phyloP scores from a whole-genome alignment of 768 basidiomycete species.

The Fistulinella prunicolor region DNA sequence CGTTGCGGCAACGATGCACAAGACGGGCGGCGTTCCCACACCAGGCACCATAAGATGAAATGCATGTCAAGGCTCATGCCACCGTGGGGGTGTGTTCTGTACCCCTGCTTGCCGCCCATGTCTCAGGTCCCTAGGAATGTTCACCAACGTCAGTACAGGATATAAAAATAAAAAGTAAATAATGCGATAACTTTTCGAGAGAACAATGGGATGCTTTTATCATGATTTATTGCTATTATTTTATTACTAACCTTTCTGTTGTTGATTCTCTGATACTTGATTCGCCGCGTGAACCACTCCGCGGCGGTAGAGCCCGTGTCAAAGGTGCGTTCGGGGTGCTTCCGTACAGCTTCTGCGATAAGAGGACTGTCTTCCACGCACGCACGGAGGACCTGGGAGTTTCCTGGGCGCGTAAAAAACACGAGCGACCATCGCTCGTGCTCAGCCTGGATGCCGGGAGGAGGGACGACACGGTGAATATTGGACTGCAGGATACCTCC shows the following conservation, averaged over 20 bases:
- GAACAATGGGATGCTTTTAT: not conserved
- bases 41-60: not conserved
- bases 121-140: slow-evolving; percentile 27
- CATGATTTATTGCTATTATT: too few relatives aligned
- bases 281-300: slow-evolving; percentile 42
- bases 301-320: slow-evolving; percentile 36
- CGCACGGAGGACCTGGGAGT: slow-evolving; percentile 49
- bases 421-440: slow-evolving; percentile 64
- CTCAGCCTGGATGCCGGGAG: slow-evolving; percentile 54
- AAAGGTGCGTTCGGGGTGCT: slow-evolving; percentile 36
- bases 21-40: not conserved
- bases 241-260: slow-evolving; percentile 38
- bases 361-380: slow-evolving; percentile 49
- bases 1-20: not conserved
- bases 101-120: slow-evolving; percentile 30
- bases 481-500: slow-evolving; percentile 64
- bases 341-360: slow-evolving; percentile 44
- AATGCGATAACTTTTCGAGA: not conserved
- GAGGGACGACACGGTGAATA: slow-evolving; percentile 61
- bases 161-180: not conserved
- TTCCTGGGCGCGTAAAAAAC: slow-evolving; percentile 63
- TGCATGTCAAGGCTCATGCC: slow-evolving; percentile 1
- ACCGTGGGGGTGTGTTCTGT: slow-evolving; percentile 28
- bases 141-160: not conserved
- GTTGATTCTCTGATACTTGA: slow-evolving; percentile 39